Conservation (phyloP, 139 green algal genomes). For the Deuterostichococcus epilithicus region DNA sequence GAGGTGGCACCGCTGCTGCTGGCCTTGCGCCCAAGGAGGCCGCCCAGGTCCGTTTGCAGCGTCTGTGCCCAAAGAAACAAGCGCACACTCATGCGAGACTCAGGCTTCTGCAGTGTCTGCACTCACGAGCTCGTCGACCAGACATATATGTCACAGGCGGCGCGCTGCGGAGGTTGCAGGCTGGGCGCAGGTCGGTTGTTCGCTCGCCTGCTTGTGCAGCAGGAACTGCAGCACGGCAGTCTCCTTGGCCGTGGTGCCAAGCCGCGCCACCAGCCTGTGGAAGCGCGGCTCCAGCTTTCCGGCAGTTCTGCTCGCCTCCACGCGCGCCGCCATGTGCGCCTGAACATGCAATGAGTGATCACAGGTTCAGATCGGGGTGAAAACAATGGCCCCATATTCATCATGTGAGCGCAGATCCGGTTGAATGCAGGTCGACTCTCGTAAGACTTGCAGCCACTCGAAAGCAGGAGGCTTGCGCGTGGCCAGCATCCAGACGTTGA, state of each 20-base stretch:
- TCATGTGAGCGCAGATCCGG: too few relatives aligned
- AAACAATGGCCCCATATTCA: too few relatives aligned
- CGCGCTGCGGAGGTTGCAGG: background rate
- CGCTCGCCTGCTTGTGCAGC: constrained; percentile 10
- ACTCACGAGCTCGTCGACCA: too few relatives aligned
- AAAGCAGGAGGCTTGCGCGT: too few relatives aligned
- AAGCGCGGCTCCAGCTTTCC: background rate
- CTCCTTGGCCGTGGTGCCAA: constrained; percentile 6
- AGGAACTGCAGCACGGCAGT: constrained; percentile 2
- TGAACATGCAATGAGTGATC: too few relatives aligned
- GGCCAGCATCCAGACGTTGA: too few relatives aligned
- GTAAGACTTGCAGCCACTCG: too few relatives aligned
- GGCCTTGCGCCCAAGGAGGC: background rate
- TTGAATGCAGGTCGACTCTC: too few relatives aligned
- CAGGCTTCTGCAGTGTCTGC: too few relatives aligned
- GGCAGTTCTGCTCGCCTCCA: background rate
- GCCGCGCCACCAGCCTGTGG: background rate
- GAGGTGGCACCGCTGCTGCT: background rate
- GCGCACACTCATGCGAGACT: background rate
- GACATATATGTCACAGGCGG: too few relatives aligned
- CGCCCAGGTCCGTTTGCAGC: background rate
- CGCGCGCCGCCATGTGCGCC: background rate
- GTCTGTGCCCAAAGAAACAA: background rate
- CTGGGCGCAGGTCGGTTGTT: background rate
- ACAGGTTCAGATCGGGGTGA: too few relatives aligned